A percentile compares a stretch with the other conserved stretches of the same genome.
Conservation (phyloP, 176 grass and related monocot species). For the Oryza coarctata region DNA sequence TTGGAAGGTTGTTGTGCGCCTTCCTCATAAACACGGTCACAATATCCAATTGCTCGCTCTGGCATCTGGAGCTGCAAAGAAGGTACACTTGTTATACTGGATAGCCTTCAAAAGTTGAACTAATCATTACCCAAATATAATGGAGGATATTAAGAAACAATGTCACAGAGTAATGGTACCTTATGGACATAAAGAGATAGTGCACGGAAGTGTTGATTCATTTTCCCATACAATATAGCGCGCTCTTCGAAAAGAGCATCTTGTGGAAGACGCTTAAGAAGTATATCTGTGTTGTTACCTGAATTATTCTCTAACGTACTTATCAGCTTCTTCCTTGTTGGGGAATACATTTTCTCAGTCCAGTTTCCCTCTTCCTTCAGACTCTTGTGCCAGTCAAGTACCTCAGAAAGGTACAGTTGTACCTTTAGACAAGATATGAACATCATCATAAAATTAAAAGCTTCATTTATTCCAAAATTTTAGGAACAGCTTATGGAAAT, state of each 20-base stretch:
- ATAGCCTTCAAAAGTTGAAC: slow-evolving; percentile 20
- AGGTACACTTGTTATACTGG: slow-evolving; percentile 22
- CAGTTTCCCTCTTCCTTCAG: slow-evolving; percentile 87
- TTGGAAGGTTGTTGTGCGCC: slow-evolving; percentile 65
- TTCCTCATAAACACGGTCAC: slow-evolving; percentile 90
- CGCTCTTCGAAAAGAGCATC: slow-evolving; percentile 95
- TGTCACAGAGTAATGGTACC: slow-evolving; percentile 47
- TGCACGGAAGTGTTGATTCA: slow-evolving; percentile 88
- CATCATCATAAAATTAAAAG: slow-evolving; percentile 29
- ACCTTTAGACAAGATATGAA: slow-evolving; percentile 55
- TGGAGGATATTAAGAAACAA: background rate
- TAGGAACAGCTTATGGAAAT: slow-evolving; percentile 19
- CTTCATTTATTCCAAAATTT: slow-evolving; percentile 6
- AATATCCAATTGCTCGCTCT: slow-evolving; percentile 83
- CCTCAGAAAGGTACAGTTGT: slow-evolving; percentile 98
- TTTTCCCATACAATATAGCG: slow-evolving; percentile 89
- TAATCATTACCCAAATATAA: slow-evolving; percentile 12
- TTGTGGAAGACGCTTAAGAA: slow-evolving; percentile 81
- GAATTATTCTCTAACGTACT: slow-evolving; percentile 82
- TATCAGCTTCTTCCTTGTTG: slow-evolving; percentile 90
- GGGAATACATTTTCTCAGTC: slow-evolving; percentile 81
- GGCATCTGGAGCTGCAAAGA: slow-evolving; percentile 72
- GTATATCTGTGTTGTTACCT: slow-evolving; percentile 80
- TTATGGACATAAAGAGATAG: slow-evolving; percentile 98
- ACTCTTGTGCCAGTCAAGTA: slow-evolving; percentile 82